A percentile compares a stretch with the other conserved stretches of the same genome.
These are phyloP conservation scores for Colletotrichum higginsianum DNA, from an alignment of 2,329 filamentous ascomycete genomes.

Conservation along the genomic window DNA sequence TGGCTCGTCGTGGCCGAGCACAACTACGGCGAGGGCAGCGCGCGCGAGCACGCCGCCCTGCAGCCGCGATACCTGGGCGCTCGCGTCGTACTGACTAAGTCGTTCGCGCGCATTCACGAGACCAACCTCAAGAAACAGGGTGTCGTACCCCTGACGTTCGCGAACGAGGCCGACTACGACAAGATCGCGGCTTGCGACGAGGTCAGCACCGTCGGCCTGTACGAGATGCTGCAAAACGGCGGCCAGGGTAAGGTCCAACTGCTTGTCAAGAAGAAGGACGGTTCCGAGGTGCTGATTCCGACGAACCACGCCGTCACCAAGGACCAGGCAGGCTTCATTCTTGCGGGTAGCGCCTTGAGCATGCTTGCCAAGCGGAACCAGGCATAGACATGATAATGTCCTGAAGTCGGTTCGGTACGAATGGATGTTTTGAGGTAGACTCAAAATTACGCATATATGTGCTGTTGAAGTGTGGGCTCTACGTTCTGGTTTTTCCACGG, in stretches of 20 bases:
- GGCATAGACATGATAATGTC: conserved; percentile 4
- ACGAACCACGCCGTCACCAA: conserved; percentile 91
- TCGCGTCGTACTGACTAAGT: conserved; percentile 86
- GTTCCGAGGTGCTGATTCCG: conserved; percentile 77
- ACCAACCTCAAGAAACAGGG: conserved; percentile 98
- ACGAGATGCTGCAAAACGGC: conserved; percentile 83
- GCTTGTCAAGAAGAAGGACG: conserved; percentile 72
- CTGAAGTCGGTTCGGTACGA: not conserved
- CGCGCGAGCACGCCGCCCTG: conserved; percentile 89
- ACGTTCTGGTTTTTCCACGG: not conserved
- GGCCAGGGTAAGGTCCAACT: conserved; percentile 85
- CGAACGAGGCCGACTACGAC: conserved; percentile 89
- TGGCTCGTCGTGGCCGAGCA: conserved; percentile 98
- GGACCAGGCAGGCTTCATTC: conserved; percentile 92
- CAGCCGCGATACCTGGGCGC: conserved; percentile 93
- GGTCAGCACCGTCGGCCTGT: conserved; percentile 85
- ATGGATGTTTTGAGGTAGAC: not conserved
- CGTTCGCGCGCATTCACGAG: conserved; percentile 93
- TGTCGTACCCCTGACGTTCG: conserved; percentile 93
- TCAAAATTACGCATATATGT: not conserved
- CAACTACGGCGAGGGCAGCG: conserved; percentile 95
- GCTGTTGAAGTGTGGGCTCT: not conserved
- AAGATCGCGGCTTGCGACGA: conserved; percentile 85
- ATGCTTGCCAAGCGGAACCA: conserved; percentile 76
- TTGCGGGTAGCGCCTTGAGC: conserved; percentile 95